These are phyloP conservation scores for Botrytis deweyae DNA, from an alignment of 2,329 filamentous ascomycete species.

Conservation along the genomic window DNA sequence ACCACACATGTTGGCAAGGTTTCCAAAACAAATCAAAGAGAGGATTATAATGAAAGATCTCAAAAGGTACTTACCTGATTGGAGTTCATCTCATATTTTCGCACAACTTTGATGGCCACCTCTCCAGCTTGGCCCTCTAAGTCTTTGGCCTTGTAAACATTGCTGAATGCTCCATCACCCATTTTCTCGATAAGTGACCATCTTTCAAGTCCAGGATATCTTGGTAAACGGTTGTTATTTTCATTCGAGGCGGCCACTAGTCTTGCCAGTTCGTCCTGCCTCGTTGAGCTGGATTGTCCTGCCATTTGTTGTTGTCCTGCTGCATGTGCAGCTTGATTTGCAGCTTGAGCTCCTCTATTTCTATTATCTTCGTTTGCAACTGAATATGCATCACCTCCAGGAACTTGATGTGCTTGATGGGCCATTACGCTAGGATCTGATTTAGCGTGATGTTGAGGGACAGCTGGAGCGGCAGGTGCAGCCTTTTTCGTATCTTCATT, in stretches of 20 bases:
- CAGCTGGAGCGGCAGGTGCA: constrained; percentile 54
- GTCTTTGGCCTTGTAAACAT: constrained; percentile 90
- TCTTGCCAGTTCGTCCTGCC: constrained; percentile 73
- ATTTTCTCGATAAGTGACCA: constrained; percentile 94
- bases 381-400: constrained; percentile 58
- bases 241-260: constrained; percentile 91
- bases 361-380: constrained; percentile 58
- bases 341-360: constrained; percentile 68
- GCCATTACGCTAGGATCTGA: constrained; percentile 59
- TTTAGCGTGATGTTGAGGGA: constrained; percentile 39
- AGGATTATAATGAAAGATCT: constrained; percentile 37
- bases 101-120: constrained; percentile 96
- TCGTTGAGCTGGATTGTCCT: constrained; percentile 47
- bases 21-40: constrained; percentile 24
- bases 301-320: constrained; percentile 54
- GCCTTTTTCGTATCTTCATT: constrained; percentile 53
- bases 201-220: constrained; percentile 79
- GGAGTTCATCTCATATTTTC: constrained; percentile 98
- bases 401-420: constrained; percentile 53
- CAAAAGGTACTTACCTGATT: constrained; percentile 77
- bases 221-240: constrained; percentile 79
- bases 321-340: constrained; percentile 62
- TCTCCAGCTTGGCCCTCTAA: constrained; percentile 67
- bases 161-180: constrained; percentile 98
- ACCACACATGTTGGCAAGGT: constrained; percentile 55